Evolutionary conservation across 2,329 filamentous ascomycete species (phyloP).

Genomic region (Metarhizium guizhouense): DNA sequence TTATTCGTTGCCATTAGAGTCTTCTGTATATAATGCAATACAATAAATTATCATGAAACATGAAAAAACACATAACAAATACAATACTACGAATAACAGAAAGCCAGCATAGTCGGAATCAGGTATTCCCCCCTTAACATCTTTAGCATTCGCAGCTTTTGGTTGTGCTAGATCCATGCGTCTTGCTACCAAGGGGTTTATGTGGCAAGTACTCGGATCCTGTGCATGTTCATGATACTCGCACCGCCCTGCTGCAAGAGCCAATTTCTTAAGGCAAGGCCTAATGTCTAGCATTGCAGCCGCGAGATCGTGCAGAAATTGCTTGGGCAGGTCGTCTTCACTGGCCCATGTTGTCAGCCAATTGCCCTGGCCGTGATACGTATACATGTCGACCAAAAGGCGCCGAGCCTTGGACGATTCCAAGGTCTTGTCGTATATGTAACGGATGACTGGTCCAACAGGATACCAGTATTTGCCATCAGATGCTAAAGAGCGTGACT

Average conservation of each 20-base stretch:
- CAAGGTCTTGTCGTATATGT: slow-evolving; percentile 4
- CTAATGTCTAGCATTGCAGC: neutral
- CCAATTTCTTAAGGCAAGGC: neutral
- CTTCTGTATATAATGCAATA: too few species aligned
- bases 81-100: too few species aligned
- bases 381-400: slow-evolving; percentile 1
- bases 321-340: neutral
- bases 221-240: neutral
- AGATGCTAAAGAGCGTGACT: neutral
- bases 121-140: too few species aligned
- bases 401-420: neutral
- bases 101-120: too few species aligned
- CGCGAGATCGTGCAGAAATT: neutral
- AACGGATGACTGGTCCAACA: neutral
- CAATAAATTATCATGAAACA: accelerated
- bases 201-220: neutral
- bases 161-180: neutral
- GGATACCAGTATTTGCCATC: neutral
- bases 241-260: neutral
- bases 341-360: neutral
- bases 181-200: neutral
- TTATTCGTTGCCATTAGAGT: too few species aligned
- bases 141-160: too few species aligned
- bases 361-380: neutral
- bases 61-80: too few species aligned